Evolutionary conservation across 2,329 filamentous ascomycete genomes (phyloP), one percentile per base, ranked within the genome.

Genomic region (Aspergillus flavus): DNA sequence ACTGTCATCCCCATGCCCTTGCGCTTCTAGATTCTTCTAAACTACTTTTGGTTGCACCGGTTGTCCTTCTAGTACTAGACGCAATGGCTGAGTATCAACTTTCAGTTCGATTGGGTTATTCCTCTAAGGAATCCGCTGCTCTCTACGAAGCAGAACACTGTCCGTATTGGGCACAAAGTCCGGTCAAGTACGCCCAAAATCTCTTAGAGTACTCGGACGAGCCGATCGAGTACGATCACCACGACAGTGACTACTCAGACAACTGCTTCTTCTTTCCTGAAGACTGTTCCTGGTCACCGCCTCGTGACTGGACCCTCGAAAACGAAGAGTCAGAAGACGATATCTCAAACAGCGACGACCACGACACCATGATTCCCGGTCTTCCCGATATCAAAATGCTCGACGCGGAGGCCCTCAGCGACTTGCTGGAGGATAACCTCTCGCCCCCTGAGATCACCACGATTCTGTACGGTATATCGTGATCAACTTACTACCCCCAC

Each of bases 231-330:
- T 80, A 80, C 77, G 75, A 79, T 62, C 68, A 78, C 74, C 70
- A 78, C 69, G 78, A 80, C 69, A 70, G 77, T 46, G 78, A 79
- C 62, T 79, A 78, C 60, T 70, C 70, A 61, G 78, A 80, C 56
- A 80, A 80, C 64, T 78, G 73, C 61, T 80, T 80, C 68, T 80
- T 80, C 66, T 80, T 80, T 45, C 78, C 78, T 11, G 78, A 80
- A 68, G 78, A 80, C 63, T 80, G 76, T 69, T 75, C 75, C 57
- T 80, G 74, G 67, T 74, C 76, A 19, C 76, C 77, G 16, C 71
- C 74, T 4, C 73, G 72, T 59, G 72, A 73, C 61, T 72, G 68
- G 65, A 66, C 68, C 39, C 69, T 72, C 36, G 73, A 75, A 59
- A 62, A 68, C n/a, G 66, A 75, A 23, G 64, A 56, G 26, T 59